Base-by-base conservation (phyloP, 129 eudicot species). In the Scalesia atractyloides region DNA sequence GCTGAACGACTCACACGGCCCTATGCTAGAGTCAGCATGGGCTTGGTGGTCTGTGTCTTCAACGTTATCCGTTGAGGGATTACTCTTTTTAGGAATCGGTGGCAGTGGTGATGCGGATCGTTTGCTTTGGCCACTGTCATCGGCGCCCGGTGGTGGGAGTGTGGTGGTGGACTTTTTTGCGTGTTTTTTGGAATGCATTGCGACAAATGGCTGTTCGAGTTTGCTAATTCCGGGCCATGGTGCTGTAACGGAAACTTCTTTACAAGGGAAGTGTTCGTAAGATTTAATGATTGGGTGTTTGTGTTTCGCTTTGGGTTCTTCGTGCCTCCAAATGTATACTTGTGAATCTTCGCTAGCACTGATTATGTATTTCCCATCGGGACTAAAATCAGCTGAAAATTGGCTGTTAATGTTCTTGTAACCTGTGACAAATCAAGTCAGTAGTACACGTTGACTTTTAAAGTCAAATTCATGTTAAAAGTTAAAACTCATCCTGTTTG, bases 321-420 rank as follows among this genome's bases (percentile, higher is more conserved):
- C 96, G 4, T 85, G 86, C 63, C 84, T 90, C 99, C 99, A 94
- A 14, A 94, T 78, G 73, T 79, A 94, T 17, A 94, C 96, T 17
- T 94, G 91, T 13, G 92, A 86, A 73, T 94, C 99, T 64, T 94
- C 99, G 50, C 99, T 94, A 24, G 96, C 94, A 53, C 85, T 82
- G 50, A 94, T 75, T 24, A 94, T 79, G 70, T 94, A 84, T 52
- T 83, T 90, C 20, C 89, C 97, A 15, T 88, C 86, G 0, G 85
- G 75, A 58, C 78, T 89, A 68, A 76, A 88, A 16, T 86, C 83
- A 44, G 99, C 92, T 34, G 89, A 77, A 43, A 90, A 86, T 52
- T 94, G 97, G 84, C 96, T 94, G 84, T 81, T 90, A 2, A 82
- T 88, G 66, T 90, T 90, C 64, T 83, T 79, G 66, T 74, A 86